These are phyloP conservation scores for Cyberlindnera meyerae DNA, from an alignment of 805 yeast species.

Conservation along the genomic window DNA sequence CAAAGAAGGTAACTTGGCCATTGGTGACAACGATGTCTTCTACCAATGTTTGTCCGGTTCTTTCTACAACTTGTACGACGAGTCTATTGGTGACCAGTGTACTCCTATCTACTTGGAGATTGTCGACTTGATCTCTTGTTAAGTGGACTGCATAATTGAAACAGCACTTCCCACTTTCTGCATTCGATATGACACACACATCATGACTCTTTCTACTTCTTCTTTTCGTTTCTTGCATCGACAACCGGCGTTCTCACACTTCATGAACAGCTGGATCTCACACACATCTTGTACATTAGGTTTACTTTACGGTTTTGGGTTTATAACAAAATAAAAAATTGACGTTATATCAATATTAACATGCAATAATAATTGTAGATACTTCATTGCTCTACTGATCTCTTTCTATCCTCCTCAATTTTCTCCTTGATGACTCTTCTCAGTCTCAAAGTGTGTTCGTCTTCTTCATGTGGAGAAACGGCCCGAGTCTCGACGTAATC, in stretches of 20 bases:
- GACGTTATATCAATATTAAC: too few species aligned
- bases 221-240: conserved; percentile 5
- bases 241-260: too few species aligned
- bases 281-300: too few species aligned
- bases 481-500: too few species aligned
- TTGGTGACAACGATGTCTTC: conserved; percentile 57
- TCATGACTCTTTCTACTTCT: background rate
- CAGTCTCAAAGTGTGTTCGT: conserved; percentile 5
- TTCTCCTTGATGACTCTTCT: conserved; percentile 8
- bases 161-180: too few species aligned
- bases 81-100: conserved; percentile 59
- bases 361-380: too few species aligned
- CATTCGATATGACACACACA: conserved; percentile 2
- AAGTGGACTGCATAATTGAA: too few species aligned
- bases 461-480: too few species aligned
- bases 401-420: conserved; percentile 1
- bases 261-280: too few species aligned
- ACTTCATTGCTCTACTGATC: background rate
- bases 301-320: too few species aligned
- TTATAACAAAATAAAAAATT: too few species aligned
- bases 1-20: conserved; percentile 57
- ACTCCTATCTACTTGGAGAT: conserved; percentile 53
- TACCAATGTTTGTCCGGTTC: conserved; percentile 73
- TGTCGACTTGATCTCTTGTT: conserved; percentile 43
- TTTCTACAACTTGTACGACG: conserved; percentile 75